These are phyloP conservation scores for Suillus cothurnatus DNA, from an alignment of 768 basidiomycete genomes.

Conservation along the genomic window DNA sequence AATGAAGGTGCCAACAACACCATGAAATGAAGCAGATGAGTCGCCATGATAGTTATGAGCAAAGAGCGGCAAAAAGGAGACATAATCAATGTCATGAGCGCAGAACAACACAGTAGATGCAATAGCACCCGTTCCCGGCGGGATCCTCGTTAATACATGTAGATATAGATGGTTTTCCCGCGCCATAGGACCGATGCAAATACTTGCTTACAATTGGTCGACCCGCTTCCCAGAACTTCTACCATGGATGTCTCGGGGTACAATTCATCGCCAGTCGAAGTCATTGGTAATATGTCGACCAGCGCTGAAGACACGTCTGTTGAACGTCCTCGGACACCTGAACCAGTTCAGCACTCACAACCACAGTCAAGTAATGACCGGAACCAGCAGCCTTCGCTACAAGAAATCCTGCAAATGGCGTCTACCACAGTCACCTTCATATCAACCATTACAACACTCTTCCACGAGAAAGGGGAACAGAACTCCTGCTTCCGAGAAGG, in stretches of 20 bases:
- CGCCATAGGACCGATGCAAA: background rate
- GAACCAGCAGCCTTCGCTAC: background rate
- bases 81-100: no score
- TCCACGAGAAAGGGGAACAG: slow-evolving; percentile 3
- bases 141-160: no score
- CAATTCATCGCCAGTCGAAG: background rate
- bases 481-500: background rate
- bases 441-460: slow-evolving; percentile 1
- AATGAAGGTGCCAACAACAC: no score
- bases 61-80: no score
- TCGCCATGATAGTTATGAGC: no score
- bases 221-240: background rate
- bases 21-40: no score
- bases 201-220: no score
- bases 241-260: background rate
- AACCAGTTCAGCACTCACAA: background rate
- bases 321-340: background rate
- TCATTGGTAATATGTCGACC: background rate
- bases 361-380: background rate
- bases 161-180: background rate
- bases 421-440: slow-evolving; percentile 1
- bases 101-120: no score
- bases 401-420: slow-evolving; percentile 8
- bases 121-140: no score
- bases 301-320: background rate